Conservation (phyloP, 2,329 filamentous ascomycete genomes). For the Huntiella bhutanensis region DNA sequence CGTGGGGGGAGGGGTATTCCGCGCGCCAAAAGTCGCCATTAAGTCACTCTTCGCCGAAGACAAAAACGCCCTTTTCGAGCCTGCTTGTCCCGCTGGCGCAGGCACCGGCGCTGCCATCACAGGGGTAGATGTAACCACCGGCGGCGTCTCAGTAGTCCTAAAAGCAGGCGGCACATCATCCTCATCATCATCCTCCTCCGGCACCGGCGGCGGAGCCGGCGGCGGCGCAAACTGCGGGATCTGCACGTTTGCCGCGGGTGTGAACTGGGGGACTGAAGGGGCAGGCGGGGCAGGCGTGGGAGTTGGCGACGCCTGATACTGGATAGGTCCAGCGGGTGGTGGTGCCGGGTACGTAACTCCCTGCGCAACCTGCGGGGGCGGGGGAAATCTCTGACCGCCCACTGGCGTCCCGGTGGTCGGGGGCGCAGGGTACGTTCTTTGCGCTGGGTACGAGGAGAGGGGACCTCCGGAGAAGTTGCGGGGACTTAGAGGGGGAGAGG, state of each 20-base stretch:
- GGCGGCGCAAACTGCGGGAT: slow-evolving; percentile 14
- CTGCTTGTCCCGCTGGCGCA: neutral
- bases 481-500: slow-evolving; percentile 15
- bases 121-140: slow-evolving; percentile 9
- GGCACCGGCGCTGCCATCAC: neutral
- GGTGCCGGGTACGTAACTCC: neutral
- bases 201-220: slow-evolving; percentile 10
- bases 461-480: slow-evolving; percentile 15
- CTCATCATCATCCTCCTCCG: too few species aligned
- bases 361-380: neutral
- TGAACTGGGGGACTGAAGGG: slow-evolving; percentile 1
- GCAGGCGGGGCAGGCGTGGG: neutral
- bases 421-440: slow-evolving; percentile 16
- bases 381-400: neutral
- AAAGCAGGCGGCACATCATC: too few species aligned
- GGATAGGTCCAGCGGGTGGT: neutral
- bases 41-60: too few species aligned
- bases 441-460: slow-evolving; percentile 17
- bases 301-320: neutral
- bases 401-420: slow-evolving; percentile 13
- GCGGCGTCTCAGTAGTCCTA: too few species aligned
- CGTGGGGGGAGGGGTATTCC: neutral
- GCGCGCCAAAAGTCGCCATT: neutral
- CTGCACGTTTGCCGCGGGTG: slow-evolving; percentile 7
- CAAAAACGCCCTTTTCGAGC: too few species aligned